Evolutionary conservation across 768 basidiomycete species (phyloP).

Genomic region (Chalciporus sphaerocephalus): DNA sequence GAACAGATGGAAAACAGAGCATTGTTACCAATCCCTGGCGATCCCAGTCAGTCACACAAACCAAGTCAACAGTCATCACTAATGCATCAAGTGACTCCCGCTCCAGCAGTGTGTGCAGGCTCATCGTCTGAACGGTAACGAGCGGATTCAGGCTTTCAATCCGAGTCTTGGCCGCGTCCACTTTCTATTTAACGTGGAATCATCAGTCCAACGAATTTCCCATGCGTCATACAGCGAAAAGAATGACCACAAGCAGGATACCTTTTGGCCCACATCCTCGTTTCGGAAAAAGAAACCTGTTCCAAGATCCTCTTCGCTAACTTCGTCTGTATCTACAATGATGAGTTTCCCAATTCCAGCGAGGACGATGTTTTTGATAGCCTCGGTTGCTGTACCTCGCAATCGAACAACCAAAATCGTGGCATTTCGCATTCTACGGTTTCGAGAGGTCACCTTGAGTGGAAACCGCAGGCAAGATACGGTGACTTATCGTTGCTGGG

Average conservation of each 20-base stretch:
- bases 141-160: conserved; percentile 92
- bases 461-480: background rate
- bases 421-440: conserved; percentile 83
- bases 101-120: conserved; percentile 46
- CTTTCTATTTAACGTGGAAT: conserved; percentile 51
- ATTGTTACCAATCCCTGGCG: conserved; percentile 64
- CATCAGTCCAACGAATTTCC: conserved; percentile 37
- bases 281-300: conserved; percentile 93
- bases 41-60: conserved; percentile 81
- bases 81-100: conserved; percentile 53
- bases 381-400: conserved; percentile 83
- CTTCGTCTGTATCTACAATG: conserved; percentile 72
- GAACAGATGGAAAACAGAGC: background rate
- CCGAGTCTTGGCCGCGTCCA: conserved; percentile 77
- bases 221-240: conserved; percentile 33
- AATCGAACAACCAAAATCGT: conserved; percentile 80
- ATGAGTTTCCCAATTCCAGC: conserved; percentile 91
- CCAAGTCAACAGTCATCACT: conserved; percentile 69
- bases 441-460: conserved; percentile 6
- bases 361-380: conserved; percentile 95
- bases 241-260: conserved; percentile 27
- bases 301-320: conserved; percentile 83
- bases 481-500: conserved; percentile 79
- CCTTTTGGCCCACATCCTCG: conserved; percentile 87
- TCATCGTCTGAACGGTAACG: conserved; percentile 70